Base-by-base conservation (phyloP, 345 rosid species). In the Clausena lansium region DNA sequence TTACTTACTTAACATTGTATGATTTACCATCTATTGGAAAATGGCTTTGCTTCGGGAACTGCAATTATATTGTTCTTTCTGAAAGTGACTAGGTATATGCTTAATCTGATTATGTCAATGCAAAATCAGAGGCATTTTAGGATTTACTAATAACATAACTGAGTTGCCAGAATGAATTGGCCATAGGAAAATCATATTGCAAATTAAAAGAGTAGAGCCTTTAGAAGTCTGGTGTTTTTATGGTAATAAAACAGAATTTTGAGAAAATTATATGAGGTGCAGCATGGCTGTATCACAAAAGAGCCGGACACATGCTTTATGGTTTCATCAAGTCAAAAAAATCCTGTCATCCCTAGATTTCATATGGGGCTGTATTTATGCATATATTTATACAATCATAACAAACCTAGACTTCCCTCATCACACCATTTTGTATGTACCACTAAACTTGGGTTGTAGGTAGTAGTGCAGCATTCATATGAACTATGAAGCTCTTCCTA, bases 1-100 rank as follows among this genome's bases (percentile, higher is more conserved):
- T 52, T 35, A 20, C 41, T 4, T 14, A 58, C 3, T 39, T 74
- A 73, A 72, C 41, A 22, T 7, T 35, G n/a, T 55, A 36, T 35
- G 27, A 15, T 32, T 58, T 67, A 28, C 5, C 47, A 8, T 67
- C 60, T 39, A 32, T 36, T 22, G 54, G 38, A 67, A 30, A 41
- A 32, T 66, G 50, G 25, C 32, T 19, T 36, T 65, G 50, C 9
- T 59, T 38, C 33, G 35, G 75, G 9, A 52, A 14, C 33, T 17
- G 79, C 66, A 76, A 38, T 38, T 63, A 6, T 57, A 10, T 67
- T 41, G 61, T 57, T 35, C 61, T 79, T 79, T 57, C 68, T 22
- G 7, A 52, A 30, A 52, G 57, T 70, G 76, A 35, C 71, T 55
- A 28, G 57, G 0, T 52, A 52, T 17, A 52, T 17, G 57, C 57